Evolutionary conservation across 305 asterid species (phyloP), one percentile per base, ranked within the genome.

Genomic region (Fraxinus dipetala): DNA sequence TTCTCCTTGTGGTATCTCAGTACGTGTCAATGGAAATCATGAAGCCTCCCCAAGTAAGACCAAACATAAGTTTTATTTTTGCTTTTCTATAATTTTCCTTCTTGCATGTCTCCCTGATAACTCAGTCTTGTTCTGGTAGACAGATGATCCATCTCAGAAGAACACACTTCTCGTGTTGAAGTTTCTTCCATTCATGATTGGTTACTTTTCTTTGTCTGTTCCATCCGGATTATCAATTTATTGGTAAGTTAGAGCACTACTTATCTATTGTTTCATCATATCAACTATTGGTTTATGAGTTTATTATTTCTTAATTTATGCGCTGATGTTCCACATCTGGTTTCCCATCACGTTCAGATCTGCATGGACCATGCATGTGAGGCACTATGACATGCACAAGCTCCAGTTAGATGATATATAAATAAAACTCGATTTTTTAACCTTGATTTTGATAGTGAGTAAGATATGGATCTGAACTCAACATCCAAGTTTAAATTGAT

Each of bases 121-220:
- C 88, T 83, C 82, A 84, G 51, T 85, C 54, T 76, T 84, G 75
- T 82, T 78, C 78, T 89, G 85, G 56, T 90, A 96, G 99, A 92
- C 99, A 87, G 98, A 96, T 83, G 98, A 96, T 90, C 99, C 99
- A 45, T 67, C 93, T 48, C 99, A 96, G 86, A 96, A 96, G 95
- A 96, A 96, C 92, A 90, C 99, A 0, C 97, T 93, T 85, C 97
- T 96, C 67, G 86, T 96, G 83, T 86, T 96, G 63, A 94, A 96
- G 94, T 96, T 96, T 90, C 98, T 96, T 35, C 99, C 99, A 0
- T 92, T 96, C 85, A 96, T 96, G 99, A 96, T 96, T 85, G 99
- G 99, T 83, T 96, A 96, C 95, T 96, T 96, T 87, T 90, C 99
- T 70, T 87, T 96, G 87, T 94, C 98, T 84, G 99, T 96, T 81